Evolutionary conservation across 2,329 filamentous ascomycete species (phyloP).

Genomic region (Macrophomina pseudophaseolina): DNA sequence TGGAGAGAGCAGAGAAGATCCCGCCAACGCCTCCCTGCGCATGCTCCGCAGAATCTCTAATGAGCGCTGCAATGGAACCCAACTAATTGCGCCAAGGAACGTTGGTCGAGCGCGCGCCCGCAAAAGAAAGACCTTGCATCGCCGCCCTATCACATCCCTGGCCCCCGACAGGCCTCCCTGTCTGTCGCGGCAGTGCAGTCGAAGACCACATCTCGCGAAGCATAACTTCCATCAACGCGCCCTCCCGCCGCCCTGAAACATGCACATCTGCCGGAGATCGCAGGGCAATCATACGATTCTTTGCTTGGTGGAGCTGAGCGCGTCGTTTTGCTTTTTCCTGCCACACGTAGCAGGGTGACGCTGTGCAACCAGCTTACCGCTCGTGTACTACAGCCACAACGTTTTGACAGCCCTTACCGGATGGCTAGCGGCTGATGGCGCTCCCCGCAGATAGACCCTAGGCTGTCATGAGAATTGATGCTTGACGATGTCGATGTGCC

Average conservation of each 20-base stretch:
- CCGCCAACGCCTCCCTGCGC: slow-evolving; percentile 5
- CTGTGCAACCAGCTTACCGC: slow-evolving; percentile 16
- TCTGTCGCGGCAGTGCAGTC: not conserved
- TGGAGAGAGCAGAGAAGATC: slow-evolving; percentile 6
- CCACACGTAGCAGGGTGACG: slow-evolving; percentile 24
- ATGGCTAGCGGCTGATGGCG: not conserved
- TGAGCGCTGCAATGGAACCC: slow-evolving; percentile 24
- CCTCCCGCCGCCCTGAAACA: slow-evolving; percentile 2
- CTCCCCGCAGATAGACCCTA: not conserved
- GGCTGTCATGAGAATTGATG: slow-evolving; percentile 4
- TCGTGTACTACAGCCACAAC: slow-evolving; percentile 12
- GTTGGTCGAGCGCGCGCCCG: slow-evolving; percentile 3
- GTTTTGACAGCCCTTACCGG: slow-evolving; percentile 23
- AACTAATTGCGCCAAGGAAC: slow-evolving; percentile 13
- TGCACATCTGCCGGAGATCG: not conserved
- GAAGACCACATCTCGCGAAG: not conserved
- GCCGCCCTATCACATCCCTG: slow-evolving; percentile 21
- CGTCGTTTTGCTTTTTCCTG: slow-evolving; percentile 25
- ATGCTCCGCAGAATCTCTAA: slow-evolving; percentile 9
- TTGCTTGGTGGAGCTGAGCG: slow-evolving; percentile 6
- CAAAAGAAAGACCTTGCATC: slow-evolving; percentile 24
- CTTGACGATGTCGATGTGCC: not conserved
- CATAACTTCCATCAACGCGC: not conserved
- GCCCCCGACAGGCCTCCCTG: not conserved
- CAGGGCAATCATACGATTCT: not conserved